Conservation (phyloP, 2,329 filamentous ascomycete genomes). For the Xylaria arbuscula region DNA sequence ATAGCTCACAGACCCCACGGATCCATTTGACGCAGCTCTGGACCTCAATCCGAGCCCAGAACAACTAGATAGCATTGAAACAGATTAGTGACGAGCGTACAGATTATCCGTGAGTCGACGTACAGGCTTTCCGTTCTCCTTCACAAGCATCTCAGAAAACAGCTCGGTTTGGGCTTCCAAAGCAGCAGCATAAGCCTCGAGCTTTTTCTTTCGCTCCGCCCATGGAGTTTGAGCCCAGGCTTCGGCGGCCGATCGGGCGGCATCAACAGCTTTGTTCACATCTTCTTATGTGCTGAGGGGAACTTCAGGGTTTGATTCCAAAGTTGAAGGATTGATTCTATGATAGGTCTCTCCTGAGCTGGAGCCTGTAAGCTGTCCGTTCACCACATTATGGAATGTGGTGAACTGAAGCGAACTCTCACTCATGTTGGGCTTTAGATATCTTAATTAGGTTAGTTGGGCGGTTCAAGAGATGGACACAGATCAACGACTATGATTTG, state of each 20-base stretch:
- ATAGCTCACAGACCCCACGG: constrained; percentile 32
- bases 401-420: neutral
- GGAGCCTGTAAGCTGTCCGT: neutral
- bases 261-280: neutral
- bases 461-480: neutral
- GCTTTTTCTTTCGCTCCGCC: neutral
- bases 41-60: too few relatives aligned
- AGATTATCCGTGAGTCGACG: neutral
- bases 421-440: neutral
- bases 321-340: neutral
- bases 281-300: neutral
- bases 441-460: neutral
- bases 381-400: neutral
- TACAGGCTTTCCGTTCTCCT: neutral
- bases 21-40: neutral
- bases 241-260: neutral
- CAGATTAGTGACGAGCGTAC: too few relatives aligned
- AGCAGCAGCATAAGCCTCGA: neutral
- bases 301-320: neutral
- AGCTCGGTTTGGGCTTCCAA: neutral
- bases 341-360: neutral
- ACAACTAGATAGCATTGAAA: too few relatives aligned
- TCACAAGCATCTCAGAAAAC: neutral
- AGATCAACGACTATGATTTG: neutral
- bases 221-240: neutral